Evolutionary conservation across 2,329 filamentous ascomycete genomes (phyloP).

Genomic region (Fusarium palustre): DNA sequence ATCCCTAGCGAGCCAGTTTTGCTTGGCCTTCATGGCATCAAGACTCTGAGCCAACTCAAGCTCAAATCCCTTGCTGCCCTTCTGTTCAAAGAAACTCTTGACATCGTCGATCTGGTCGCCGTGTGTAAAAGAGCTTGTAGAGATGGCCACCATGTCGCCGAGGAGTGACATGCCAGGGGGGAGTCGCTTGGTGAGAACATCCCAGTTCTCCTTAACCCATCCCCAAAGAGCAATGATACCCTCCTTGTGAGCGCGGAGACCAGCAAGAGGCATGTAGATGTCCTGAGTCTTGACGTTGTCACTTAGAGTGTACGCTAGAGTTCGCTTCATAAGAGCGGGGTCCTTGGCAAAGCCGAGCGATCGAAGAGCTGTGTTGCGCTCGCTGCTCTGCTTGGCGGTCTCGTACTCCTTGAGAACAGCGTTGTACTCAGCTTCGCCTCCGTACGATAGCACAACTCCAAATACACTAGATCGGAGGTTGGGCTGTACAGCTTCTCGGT

Average conservation of each 20-base stretch:
- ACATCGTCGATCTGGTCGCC: constrained; percentile 80
- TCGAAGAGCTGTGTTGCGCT: constrained; percentile 91
- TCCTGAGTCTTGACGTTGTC: constrained; percentile 94
- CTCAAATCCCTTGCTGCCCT: constrained; percentile 87
- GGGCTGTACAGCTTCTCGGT: constrained; percentile 85
- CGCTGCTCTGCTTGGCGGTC: constrained; percentile 75
- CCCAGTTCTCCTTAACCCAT: constrained; percentile 92
- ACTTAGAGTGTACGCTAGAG: constrained; percentile 78
- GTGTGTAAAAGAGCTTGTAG: constrained; percentile 82
- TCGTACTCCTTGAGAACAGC: constrained; percentile 47
- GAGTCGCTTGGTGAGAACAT: constrained; percentile 81
- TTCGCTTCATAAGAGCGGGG: constrained; percentile 83
- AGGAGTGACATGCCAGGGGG: constrained; percentile 90
- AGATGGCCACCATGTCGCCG: constrained; percentile 84
- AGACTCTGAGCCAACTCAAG: constrained; percentile 89
- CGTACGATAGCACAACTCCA: constrained; percentile 83
- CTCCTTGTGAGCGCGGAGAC: constrained; percentile 79
- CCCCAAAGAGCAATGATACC: constrained; percentile 84
- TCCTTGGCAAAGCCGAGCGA: constrained; percentile 82
- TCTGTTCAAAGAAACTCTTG: constrained; percentile 81
- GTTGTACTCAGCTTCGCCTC: constrained; percentile 69
- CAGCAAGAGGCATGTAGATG: constrained; percentile 87
- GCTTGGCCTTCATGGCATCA: constrained; percentile 86
- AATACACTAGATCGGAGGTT: constrained; percentile 92
- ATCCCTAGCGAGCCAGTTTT: constrained; percentile 67